Conservation (phyloP, 768 basidiomycete species). For the Saitozyma sp. region DNA sequence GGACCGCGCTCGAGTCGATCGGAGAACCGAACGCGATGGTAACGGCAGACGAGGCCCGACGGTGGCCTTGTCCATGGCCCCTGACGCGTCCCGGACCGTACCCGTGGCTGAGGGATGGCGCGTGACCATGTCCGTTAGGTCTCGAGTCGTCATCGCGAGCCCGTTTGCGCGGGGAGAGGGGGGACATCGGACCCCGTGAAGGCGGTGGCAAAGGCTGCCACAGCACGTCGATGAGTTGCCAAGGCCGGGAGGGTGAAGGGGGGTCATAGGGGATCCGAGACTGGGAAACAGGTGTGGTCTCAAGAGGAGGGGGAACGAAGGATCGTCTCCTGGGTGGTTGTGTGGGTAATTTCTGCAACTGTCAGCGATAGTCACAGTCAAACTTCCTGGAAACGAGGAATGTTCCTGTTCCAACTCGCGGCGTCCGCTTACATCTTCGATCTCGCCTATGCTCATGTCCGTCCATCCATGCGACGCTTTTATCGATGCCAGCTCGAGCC, state of each 20-base stretch:
- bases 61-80: no score
- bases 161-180: conserved; percentile 35
- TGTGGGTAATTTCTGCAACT: conserved; percentile 24
- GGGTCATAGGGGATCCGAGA: conserved; percentile 33
- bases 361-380: neutral
- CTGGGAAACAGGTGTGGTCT: conserved; percentile 14
- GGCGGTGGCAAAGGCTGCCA: conserved; percentile 49
- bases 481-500: conserved; percentile 44
- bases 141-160: conserved; percentile 17
- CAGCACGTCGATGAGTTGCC: conserved; percentile 47
- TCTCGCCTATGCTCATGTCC: conserved; percentile 42
- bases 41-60: no score
- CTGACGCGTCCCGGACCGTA: no score
- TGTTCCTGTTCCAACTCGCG: neutral
- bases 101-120: neutral
- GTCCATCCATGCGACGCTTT: conserved; percentile 44
- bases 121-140: conserved; percentile 18
- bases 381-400: no score
- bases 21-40: no score
- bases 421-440: conserved; percentile 31
- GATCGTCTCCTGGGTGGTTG: conserved; percentile 20
- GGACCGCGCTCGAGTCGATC: no score
- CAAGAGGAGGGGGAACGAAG: neutral
- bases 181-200: conserved; percentile 18
- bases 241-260: conserved; percentile 42